Evolutionary conservation across 2,329 filamentous ascomycete species (phyloP), one percentile per base, ranked within the genome.

Genomic region (Calycina herbarum): DNA sequence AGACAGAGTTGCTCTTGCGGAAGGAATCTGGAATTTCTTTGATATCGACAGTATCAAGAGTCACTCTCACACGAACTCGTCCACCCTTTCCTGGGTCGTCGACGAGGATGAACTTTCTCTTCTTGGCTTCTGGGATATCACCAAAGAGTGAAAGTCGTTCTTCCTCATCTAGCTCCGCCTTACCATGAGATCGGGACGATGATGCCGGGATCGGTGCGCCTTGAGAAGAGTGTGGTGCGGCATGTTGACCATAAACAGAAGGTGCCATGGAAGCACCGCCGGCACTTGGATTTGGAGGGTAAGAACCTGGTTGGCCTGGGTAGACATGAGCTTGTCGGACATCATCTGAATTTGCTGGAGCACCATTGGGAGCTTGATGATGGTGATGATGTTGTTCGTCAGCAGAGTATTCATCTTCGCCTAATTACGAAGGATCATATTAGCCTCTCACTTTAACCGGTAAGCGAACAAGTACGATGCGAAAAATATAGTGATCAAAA

Each of bases 1-100:
- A 98, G 1, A 98, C 94, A 10, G 92, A 93, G 73, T 94, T 94
- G 64, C 86, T 88, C 79, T 93, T 93, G 71, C 94, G 91, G 81
- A 97, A 97, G 17, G 92, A 95, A 77, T 98, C 94, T 1, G 94
- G 94, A 75, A 98, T 96, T 78, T 98, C 94, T 74, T 94, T 90
- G 81, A 95, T 96, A 76, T 97, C 91, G 72, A 97, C 93, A 57
- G 89, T 89, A 75, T 97, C 93, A n/a, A 99, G 87, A 69, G 91
- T 95, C 61, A 97, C 94, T 68, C 94, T 90, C 57, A 98, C 94
- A 17, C 94, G 89, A 1, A 97, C 89, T 54, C 93, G 87, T 61
- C 87, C 89, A 62, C 90, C 90, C 42, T 92, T 89, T 68, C 93
- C 90, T 62, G 87, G 89, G 77, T 98, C 94, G 71, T 97, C 94